Percentiles rank a stretch among this genome's conserved stretches.
These are phyloP conservation scores for Pleurotus cornucopiae DNA, from an alignment of 768 basidiomycete species.

Conservation along the genomic window DNA sequence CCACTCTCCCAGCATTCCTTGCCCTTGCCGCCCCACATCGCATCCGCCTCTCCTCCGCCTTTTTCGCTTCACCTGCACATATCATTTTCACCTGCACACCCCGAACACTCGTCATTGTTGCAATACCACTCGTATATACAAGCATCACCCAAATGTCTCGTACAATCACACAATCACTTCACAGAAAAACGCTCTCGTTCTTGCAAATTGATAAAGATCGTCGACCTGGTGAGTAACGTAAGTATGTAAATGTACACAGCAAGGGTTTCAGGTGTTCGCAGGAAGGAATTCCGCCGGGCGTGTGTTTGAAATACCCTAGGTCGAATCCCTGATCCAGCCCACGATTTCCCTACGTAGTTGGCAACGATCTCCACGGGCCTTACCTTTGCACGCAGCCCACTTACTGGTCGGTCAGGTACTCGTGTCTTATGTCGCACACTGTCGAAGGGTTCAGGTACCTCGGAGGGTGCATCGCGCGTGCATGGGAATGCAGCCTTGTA, in stretches of 20 bases:
- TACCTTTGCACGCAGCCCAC: no score
- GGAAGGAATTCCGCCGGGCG: no score
- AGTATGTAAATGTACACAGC: constrained; percentile 1
- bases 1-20: constrained; percentile 7
- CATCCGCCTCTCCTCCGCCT: constrained; percentile 22
- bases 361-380: no score
- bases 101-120: constrained; percentile 10
- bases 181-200: background rate
- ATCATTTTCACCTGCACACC: constrained; percentile 29
- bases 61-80: constrained; percentile 32
- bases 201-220: background rate
- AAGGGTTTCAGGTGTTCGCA: background rate
- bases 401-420: no score
- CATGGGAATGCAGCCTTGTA: background rate
- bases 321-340: no score
- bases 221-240: background rate
- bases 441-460: no score
- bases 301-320: no score
- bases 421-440: no score
- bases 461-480: background rate
- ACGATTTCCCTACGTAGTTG: no score
- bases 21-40: constrained; percentile 10
- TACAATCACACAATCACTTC: constrained; percentile 2
- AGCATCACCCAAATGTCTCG: constrained; percentile 15
- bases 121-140: constrained; percentile 17